Base-by-base conservation (phyloP, 495 filamentous ascomycete species). In the Annulohypoxylon nitens region DNA sequence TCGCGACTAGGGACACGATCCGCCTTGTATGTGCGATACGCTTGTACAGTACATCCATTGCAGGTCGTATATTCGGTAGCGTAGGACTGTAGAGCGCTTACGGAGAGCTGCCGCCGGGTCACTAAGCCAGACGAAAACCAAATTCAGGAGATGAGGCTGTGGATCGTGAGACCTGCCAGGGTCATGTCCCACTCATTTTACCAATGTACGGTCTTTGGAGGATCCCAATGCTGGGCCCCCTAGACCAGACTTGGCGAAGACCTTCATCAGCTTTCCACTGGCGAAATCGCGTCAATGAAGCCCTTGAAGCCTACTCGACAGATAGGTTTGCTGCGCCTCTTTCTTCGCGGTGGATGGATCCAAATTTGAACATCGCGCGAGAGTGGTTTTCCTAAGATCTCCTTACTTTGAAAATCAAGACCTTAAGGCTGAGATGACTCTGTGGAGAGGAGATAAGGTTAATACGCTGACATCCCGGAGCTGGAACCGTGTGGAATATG, bases 181-280 rank as follows among this genome's bases (percentile, higher is more conserved):
- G 60, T 14, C 51, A 33, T 43, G 51, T 64, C 20, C 50, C 26
- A 61, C 48, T 51, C 25, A 16, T 37, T n/a, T 37, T 57, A 62
- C 50, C 36, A 43, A 34, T 36, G 25, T 37, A 57, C 36, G 23
- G 63, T 11, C 12, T n/a, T 61, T 25, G 41, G 43, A 70, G 74
- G 74, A 76, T 70, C 39, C n/a, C 2, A 59, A 77, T 77, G 69
- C 75, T 69, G 50, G 64, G 48, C 20, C 26, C 20, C 16, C 20
- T 59, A 59, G 43, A 20, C 66, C 36, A 48, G 37, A 64, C 14
- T 59, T 61, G 16, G 69, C 36, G 41, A 72, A 60, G 75, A 75
- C 45, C 50, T 70, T 26, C 71, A 69, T 74, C 67, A 74, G 71
- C 62, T 70, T 67, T 6, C 53, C 50, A 50, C 50, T 61, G 41